A percentile compares a stretch with the other conserved stretches of the same genome.
These are phyloP conservation scores for Achaetomium macrosporum DNA, from an alignment of 2,329 filamentous ascomycete species.

Conservation along the genomic window DNA sequence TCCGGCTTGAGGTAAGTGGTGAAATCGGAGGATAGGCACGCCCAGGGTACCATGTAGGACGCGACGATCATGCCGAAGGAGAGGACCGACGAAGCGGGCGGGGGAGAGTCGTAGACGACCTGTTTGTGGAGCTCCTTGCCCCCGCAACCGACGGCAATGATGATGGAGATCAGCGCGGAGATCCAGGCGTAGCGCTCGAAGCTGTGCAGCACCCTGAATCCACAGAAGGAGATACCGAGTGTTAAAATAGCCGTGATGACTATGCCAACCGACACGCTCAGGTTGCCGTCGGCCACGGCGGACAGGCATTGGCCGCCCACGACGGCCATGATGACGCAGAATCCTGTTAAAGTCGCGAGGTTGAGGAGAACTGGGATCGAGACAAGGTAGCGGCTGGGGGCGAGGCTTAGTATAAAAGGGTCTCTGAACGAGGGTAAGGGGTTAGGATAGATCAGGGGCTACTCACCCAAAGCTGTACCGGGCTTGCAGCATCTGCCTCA, in stretches of 20 bases:
- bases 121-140: constrained; percentile 46
- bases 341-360: constrained; percentile 57
- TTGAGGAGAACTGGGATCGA: constrained; percentile 57
- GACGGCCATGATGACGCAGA: constrained; percentile 56
- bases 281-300: constrained; percentile 42
- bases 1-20: constrained; percentile 55
- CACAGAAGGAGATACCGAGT: constrained; percentile 56
- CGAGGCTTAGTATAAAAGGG: not conserved
- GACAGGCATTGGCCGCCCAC: constrained; percentile 55
- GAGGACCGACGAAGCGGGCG: constrained; percentile 43
- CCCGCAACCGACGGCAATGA: constrained; percentile 50
- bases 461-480: constrained; percentile 54
- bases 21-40: constrained; percentile 53
- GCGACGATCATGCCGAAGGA: constrained; percentile 57
- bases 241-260: constrained; percentile 53
- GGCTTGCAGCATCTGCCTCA: constrained; percentile 61
- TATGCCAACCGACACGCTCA: constrained; percentile 53
- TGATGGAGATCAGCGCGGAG: constrained; percentile 48
- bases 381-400: constrained; percentile 46
- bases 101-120: constrained; percentile 33
- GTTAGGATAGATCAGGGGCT: constrained; percentile 7
- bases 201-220: constrained; percentile 50
- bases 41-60: constrained; percentile 59
- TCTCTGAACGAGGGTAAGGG: not conserved
- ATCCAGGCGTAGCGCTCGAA: constrained; percentile 56